Evolutionary conservation across 495 filamentous ascomycete genomes (phyloP).

Genomic region (Neurospora sp.): DNA sequence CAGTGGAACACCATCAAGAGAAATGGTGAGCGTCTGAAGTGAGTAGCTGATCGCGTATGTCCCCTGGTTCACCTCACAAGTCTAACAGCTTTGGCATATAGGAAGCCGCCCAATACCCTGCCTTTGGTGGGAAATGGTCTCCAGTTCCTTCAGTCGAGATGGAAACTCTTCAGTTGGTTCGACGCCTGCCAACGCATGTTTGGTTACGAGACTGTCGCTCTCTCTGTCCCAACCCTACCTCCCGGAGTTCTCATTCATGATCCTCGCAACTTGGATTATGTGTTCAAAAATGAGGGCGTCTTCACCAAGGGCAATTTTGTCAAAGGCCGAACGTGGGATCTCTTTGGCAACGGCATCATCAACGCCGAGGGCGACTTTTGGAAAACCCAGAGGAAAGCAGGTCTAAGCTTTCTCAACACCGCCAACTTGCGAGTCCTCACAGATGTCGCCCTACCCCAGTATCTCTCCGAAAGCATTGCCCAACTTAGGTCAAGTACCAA

Average conservation of each 20-base stretch:
- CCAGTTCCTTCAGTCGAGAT: constrained; percentile 44
- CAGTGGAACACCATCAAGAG: constrained; percentile 12
- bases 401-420: constrained; percentile 45
- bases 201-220: constrained; percentile 45
- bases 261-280: constrained; percentile 46
- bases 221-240: constrained; percentile 46
- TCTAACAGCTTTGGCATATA: constrained; percentile 1
- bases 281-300: constrained; percentile 47
- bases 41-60: neutral
- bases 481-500: constrained; percentile 17
- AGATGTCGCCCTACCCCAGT: constrained; percentile 42
- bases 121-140: constrained; percentile 49
- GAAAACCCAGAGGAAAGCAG: constrained; percentile 50
- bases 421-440: constrained; percentile 46
- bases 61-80: neutral
- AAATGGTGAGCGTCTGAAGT: constrained; percentile 20
- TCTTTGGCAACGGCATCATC: constrained; percentile 54
- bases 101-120: constrained; percentile 44
- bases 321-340: constrained; percentile 45
- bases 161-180: constrained; percentile 51
- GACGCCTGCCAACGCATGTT: constrained; percentile 42
- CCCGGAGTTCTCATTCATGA: constrained; percentile 50
- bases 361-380: constrained; percentile 52
- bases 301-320: constrained; percentile 51
- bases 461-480: constrained; percentile 30